Conservation (phyloP, 495 filamentous ascomycete species). For the Penicillium canescens region DNA sequence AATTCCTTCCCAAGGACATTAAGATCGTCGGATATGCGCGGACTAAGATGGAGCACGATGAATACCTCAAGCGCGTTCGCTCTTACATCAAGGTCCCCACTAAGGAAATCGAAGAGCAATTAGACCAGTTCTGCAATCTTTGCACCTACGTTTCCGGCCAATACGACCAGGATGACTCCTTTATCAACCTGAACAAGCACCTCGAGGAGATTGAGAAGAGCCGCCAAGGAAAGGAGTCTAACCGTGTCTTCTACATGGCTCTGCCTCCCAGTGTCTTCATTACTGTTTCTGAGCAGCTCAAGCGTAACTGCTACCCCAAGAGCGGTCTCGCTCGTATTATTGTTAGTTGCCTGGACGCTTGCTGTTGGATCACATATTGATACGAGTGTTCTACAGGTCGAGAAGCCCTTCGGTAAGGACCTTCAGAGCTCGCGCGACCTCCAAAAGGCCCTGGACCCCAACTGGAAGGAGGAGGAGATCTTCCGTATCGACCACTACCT, state of each 20-base stretch:
- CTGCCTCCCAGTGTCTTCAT: slow-evolving; percentile 97
- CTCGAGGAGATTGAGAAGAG: slow-evolving; percentile 84
- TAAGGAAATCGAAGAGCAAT: slow-evolving; percentile 94
- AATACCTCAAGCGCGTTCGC: slow-evolving; percentile 89
- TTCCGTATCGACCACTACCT: slow-evolving; percentile 99
- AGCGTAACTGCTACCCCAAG: slow-evolving; percentile 92
- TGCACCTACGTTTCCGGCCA: slow-evolving; percentile 95
- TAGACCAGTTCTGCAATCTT: slow-evolving; percentile 81
- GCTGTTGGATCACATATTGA: not conserved
- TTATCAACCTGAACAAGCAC: slow-evolving; percentile 84
- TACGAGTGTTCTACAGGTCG: slow-evolving; percentile 59
- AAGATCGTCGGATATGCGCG: slow-evolving; percentile 98
- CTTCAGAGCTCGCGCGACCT: slow-evolving; percentile 90
- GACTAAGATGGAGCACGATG: slow-evolving; percentile 98
- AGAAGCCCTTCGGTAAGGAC: slow-evolving; percentile 99
- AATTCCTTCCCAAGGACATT: slow-evolving; percentile 97
- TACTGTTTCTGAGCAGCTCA: slow-evolving; percentile 93
- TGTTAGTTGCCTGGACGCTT: slow-evolving; percentile 47
- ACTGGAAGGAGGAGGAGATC: slow-evolving; percentile 99
- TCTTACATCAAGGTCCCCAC: slow-evolving; percentile 99
- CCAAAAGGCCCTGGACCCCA: slow-evolving; percentile 90
- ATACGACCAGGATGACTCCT: slow-evolving; percentile 97
- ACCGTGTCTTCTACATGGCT: slow-evolving; percentile 99
- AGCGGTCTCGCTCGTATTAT: slow-evolving; percentile 91
- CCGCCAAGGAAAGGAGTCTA: slow-evolving; percentile 65